Evolutionary conservation across 345 rosid genomes (phyloP).

Genomic region (Noccaea caerulescens): DNA sequence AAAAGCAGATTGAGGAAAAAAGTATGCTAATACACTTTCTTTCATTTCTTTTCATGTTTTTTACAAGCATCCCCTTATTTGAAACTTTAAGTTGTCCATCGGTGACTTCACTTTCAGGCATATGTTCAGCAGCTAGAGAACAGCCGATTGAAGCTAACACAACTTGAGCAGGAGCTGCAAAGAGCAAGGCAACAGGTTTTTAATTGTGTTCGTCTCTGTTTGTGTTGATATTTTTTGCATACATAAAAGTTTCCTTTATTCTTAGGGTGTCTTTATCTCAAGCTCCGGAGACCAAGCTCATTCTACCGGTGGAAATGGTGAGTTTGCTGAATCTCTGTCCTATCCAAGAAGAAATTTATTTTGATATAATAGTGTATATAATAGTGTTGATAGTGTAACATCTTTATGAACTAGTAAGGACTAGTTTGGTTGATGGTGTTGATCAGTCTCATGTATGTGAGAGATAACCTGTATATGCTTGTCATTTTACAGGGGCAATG

Average conservation of each 20-base stretch:
- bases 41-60: background rate
- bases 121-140: conserved; percentile 97
- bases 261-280: conserved; percentile 78
- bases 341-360: conserved; percentile 8
- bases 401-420: background rate
- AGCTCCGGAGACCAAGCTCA: conserved; percentile 87
- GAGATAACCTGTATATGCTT: background rate
- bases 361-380: background rate
- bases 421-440: conserved; percentile 13
- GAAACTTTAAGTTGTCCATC: conserved; percentile 8
- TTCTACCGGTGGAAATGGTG: conserved; percentile 87
- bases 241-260: conserved; percentile 5
- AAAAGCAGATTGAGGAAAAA: conserved; percentile 95
- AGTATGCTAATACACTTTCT: conserved; percentile 41
- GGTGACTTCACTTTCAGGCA: conserved; percentile 51
- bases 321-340: conserved; percentile 30
- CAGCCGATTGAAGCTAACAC: conserved; percentile 86
- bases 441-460: background rate
- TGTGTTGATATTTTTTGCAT: background rate
- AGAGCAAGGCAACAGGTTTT: conserved; percentile 90
- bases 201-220: conserved; percentile 6
- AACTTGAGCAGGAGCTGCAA: conserved; percentile 94
- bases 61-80: background rate
- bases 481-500: conserved; percentile 64
- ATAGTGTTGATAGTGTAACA: no score